Conservation (phyloP, 2,329 filamentous ascomycete species). For the Fusarium virguliforme region DNA sequence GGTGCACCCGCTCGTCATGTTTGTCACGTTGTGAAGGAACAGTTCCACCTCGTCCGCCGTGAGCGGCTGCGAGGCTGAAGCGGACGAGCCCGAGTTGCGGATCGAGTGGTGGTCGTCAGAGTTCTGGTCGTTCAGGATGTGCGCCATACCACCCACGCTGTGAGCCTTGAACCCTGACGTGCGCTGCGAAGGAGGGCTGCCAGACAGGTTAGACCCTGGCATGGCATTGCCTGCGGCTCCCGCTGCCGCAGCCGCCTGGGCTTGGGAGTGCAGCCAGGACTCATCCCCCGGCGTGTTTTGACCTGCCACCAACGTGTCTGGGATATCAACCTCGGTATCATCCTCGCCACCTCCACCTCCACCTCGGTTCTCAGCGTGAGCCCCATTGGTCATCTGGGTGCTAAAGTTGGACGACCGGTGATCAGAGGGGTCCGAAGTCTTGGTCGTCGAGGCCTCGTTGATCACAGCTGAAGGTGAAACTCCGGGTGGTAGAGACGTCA, state of each 20-base stretch:
- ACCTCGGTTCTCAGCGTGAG: conserved; percentile 64
- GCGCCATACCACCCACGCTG: conserved; percentile 50
- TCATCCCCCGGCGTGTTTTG: conserved; percentile 68
- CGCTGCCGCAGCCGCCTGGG: conserved; percentile 66
- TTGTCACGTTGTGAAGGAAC: conserved; percentile 76
- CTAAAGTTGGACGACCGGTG: conserved; percentile 76
- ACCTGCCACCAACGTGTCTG: conserved; percentile 68
- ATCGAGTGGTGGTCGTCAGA: conserved; percentile 55
- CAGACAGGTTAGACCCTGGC: conserved; percentile 48
- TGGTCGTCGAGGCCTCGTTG: conserved; percentile 96
- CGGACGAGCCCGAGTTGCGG: conserved; percentile 56
- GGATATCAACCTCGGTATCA: conserved; percentile 61
- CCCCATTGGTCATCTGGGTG: conserved; percentile 81
- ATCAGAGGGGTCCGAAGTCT: conserved; percentile 81
- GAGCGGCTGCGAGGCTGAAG: conserved; percentile 64
- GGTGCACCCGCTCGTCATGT: conserved; percentile 81
- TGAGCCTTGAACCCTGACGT: conserved; percentile 55
- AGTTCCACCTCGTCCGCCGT: conserved; percentile 68
- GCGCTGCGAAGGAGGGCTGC: conserved; percentile 58
- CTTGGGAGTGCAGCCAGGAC: conserved; percentile 73
- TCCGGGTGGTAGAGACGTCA: conserved; percentile 72
- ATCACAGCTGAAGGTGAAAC: conserved; percentile 72
- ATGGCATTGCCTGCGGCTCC: conserved; percentile 58
- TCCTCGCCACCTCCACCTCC: conserved; percentile 49
- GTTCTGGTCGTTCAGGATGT: conserved; percentile 60